Percentiles rank a stretch among this genome's conserved stretches.
These are phyloP conservation scores for Ophiosphaerella korrae DNA, from an alignment of 2,329 filamentous ascomycete species.

Conservation along the genomic window DNA sequence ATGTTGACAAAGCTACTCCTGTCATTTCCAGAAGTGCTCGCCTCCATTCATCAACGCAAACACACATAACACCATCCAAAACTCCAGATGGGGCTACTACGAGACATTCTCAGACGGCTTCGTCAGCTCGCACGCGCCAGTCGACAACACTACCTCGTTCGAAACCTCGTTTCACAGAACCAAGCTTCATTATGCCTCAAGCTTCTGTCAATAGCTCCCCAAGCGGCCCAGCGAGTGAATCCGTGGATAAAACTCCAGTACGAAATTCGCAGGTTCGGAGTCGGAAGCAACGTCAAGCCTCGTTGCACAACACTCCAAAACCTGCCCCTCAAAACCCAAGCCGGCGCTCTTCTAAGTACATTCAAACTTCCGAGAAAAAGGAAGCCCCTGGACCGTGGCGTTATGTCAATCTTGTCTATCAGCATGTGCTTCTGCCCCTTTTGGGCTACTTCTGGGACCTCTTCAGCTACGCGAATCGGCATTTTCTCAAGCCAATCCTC, in stretches of 20 bases:
- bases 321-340: constrained; percentile 8
- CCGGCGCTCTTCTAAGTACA: constrained; percentile 1
- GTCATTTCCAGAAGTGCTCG: constrained; percentile 13
- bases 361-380: constrained; percentile 8
- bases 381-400: constrained; percentile 24
- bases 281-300: constrained; percentile 14
- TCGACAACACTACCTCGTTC: constrained; percentile 15
- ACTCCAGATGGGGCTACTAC: constrained; percentile 9
- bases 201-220: constrained; percentile 29
- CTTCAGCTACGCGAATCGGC: constrained; percentile 61
- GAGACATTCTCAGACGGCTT: constrained; percentile 18
- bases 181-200: constrained; percentile 52
- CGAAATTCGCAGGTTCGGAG: constrained; percentile 27
- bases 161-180: constrained; percentile 33
- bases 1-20: constrained; percentile 18
- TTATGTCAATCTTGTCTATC: constrained; percentile 37
- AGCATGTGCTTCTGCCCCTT: constrained; percentile 41
- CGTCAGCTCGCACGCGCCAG: constrained; percentile 9
- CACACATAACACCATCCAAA: constrained; percentile 16
- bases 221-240: constrained; percentile 11
- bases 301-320: constrained; percentile 2
- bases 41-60: constrained; percentile 8
- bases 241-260: constrained; percentile 26
- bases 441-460: constrained; percentile 61
- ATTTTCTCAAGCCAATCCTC: constrained; percentile 67